phyloP scores from a whole-genome alignment of 208 protist species.

The Leishmania martiniquensis region DNA sequence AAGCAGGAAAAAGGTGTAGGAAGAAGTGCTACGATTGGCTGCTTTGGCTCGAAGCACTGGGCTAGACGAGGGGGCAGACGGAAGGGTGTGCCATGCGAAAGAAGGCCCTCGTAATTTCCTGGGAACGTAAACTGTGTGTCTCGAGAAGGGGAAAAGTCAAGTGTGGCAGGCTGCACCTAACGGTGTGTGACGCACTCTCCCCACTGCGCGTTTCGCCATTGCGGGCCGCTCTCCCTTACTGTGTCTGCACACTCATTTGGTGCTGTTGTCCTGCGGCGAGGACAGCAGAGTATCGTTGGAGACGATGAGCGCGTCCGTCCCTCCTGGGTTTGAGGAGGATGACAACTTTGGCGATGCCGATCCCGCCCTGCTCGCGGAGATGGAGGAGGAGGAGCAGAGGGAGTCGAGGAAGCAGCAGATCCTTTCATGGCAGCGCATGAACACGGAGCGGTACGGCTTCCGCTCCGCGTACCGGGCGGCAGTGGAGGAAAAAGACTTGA shows the following conservation, averaged over 20 bases:
- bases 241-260: neutral
- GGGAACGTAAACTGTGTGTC: neutral
- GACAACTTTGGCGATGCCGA: constrained; percentile 22
- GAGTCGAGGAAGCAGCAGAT: constrained; percentile 49
- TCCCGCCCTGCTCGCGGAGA: constrained; percentile 33
- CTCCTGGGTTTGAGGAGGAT: constrained; percentile 41
- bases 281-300: neutral
- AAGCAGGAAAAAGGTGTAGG: neutral
- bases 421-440: constrained; percentile 68
- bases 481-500: constrained; percentile 66
- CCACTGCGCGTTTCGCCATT: neutral
- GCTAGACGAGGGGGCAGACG: neutral
- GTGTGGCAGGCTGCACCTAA: neutral
- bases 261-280: neutral
- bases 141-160: neutral
- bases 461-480: constrained; percentile 71
- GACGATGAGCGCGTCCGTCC: constrained; percentile 5
- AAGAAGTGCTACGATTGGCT: neutral
- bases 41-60: neutral
- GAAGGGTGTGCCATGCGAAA: neutral
- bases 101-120: neutral
- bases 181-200: neutral
- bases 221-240: neutral
- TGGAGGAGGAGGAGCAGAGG: constrained; percentile 45
- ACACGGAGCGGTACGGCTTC: constrained; percentile 76